These are phyloP conservation scores for Debaryomyces prosopidis DNA, from an alignment of 805 yeast species.

Conservation along the genomic window DNA sequence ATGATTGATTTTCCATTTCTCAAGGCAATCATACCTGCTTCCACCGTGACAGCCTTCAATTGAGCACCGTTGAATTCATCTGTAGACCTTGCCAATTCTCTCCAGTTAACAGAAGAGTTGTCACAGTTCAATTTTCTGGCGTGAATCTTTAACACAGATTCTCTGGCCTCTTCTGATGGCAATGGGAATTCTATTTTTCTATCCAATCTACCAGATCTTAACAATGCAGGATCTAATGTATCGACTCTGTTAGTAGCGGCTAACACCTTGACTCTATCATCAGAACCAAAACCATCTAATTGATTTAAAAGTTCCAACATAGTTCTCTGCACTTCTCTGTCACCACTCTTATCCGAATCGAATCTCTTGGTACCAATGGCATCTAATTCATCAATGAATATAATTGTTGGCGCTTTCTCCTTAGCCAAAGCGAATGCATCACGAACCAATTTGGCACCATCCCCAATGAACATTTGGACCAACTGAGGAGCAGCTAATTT, in stretches of 20 bases:
- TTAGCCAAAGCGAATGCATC: constrained; percentile 49
- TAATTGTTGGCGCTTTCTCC: constrained; percentile 48
- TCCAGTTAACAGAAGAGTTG: constrained; percentile 87
- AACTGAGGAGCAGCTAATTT: constrained; percentile 48
- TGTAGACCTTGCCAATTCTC: constrained; percentile 95
- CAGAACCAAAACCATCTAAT: constrained; percentile 93
- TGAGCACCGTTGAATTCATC: constrained; percentile 99
- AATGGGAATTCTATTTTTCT: constrained; percentile 97
- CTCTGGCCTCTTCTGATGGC: constrained; percentile 97
- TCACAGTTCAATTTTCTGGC: constrained; percentile 96
- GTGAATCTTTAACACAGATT: constrained; percentile 94
- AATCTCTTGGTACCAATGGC: constrained; percentile 48
- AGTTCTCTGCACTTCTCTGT: constrained; percentile 48
- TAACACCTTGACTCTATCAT: constrained; percentile 93
- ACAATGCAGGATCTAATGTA: constrained; percentile 95
- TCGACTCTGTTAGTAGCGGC: constrained; percentile 99
- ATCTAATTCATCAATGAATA: constrained; percentile 48
- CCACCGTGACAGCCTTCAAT: constrained; percentile 97
- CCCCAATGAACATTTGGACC: constrained; percentile 50
- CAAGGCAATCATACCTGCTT: constrained; percentile 99
- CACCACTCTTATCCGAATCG: constrained; percentile 47
- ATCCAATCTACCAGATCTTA: constrained; percentile 96
- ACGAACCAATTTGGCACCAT: constrained; percentile 47
- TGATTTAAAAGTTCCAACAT: constrained; percentile 51
- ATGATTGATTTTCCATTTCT: constrained; percentile 90